phyloP scores from a whole-genome alignment of 1,139 yeast genomes.

The Yarrowia galli region DNA sequence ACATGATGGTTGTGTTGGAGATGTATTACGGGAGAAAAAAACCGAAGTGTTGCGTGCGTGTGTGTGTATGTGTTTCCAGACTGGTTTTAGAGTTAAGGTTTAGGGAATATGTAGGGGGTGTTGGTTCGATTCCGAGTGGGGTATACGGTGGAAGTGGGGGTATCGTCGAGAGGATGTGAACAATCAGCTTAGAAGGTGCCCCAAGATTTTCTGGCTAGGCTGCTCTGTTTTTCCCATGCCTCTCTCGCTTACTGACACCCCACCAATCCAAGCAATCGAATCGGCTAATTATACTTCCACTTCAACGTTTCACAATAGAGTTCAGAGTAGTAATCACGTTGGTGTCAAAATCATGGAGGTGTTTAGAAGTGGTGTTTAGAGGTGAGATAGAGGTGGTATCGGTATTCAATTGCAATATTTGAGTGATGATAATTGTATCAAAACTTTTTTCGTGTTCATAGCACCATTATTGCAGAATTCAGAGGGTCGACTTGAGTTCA shows the following conservation, averaged over 20 bases:
- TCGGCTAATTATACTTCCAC: slow-evolving; percentile 1
- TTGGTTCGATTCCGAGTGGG: slow-evolving; percentile 9
- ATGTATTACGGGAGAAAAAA: background rate
- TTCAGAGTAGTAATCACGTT: background rate
- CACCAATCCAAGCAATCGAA: background rate
- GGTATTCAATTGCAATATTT: no score
- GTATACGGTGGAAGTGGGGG: no score
- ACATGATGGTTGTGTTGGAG: slow-evolving; percentile 39
- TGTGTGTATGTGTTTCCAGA: slow-evolving; percentile 1
- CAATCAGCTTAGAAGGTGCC: no score
- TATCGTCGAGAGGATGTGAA: no score
- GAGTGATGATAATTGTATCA: no score
- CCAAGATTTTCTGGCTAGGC: no score
- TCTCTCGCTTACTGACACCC: background rate
- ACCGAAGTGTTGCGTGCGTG: no score
- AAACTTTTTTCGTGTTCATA: no score
- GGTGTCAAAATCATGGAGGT: background rate
- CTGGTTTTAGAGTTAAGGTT: slow-evolving; percentile 10
- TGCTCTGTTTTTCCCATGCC: background rate
- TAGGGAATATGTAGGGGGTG: background rate
- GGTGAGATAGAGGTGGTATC: no score
- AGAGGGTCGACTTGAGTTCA: no score
- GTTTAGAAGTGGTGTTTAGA: no score
- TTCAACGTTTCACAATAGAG: background rate
- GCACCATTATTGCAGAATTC: no score